Percentiles rank a stretch among this genome's conserved stretches.
Conservation (phyloP, 1,139 yeast genomes). For the Pneumocystis jirovecii region DNA sequence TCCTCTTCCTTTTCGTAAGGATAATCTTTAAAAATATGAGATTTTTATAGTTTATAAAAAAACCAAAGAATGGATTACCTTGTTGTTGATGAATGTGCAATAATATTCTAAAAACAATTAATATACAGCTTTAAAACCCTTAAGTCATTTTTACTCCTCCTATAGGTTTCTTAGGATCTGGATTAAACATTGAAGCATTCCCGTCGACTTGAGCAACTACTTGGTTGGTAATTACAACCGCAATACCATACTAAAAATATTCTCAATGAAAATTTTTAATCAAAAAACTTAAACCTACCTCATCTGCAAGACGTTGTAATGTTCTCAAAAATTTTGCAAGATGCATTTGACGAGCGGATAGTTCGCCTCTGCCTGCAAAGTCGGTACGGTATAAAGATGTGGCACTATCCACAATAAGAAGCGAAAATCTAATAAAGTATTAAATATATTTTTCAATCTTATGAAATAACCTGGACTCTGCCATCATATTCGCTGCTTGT, state of each 20-base stretch:
- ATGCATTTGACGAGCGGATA: slow-evolving; percentile 87
- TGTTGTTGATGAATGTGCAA: slow-evolving; percentile 94
- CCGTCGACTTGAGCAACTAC: slow-evolving; percentile 98
- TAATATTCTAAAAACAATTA: slow-evolving; percentile 39
- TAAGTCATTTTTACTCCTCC: slow-evolving; percentile 44
- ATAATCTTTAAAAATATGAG: slow-evolving; percentile 34
- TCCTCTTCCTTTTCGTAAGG: slow-evolving; percentile 78
- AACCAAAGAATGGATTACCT: neutral
- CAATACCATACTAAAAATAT: slow-evolving; percentile 56
- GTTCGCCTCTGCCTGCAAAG: slow-evolving; percentile 89
- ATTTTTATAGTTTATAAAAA: neutral
- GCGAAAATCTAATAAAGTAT: slow-evolving; percentile 24
- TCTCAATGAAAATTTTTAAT: neutral
- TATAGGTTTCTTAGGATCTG: slow-evolving; percentile 98
- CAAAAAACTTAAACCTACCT: slow-evolving; percentile 20
- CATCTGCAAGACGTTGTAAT: slow-evolving; percentile 86
- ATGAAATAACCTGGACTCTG: slow-evolving; percentile 51
- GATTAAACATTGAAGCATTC: slow-evolving; percentile 62
- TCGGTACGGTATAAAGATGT: slow-evolving; percentile 95
- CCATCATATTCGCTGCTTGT: slow-evolving; percentile 93
- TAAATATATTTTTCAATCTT: neutral
- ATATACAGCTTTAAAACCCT: slow-evolving; percentile 1
- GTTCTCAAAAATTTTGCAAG: slow-evolving; percentile 88
- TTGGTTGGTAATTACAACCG: slow-evolving; percentile 95
- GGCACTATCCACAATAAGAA: slow-evolving; percentile 83